These are phyloP conservation scores for Aschersonia sp. DNA, from an alignment of 2,329 filamentous ascomycete genomes.

Conservation along the genomic window DNA sequence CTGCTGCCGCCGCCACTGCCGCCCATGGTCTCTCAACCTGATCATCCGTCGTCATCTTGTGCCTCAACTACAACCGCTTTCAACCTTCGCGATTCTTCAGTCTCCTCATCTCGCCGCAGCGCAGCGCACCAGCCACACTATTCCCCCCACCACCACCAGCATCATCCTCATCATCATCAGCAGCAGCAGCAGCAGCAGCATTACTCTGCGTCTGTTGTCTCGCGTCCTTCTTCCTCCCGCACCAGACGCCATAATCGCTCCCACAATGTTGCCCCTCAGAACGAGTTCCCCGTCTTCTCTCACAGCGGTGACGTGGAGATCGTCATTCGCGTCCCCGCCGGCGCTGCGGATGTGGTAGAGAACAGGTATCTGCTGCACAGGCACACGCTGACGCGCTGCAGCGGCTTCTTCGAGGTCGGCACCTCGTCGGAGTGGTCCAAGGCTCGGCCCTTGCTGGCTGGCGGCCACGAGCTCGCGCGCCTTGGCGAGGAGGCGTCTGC, in stretches of 20 bases:
- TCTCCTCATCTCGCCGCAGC: too few relatives aligned
- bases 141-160: background rate
- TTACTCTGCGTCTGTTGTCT: slow-evolving; percentile 35
- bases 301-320: slow-evolving; percentile 91
- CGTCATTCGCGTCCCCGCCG: slow-evolving; percentile 46
- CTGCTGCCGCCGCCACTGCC: slow-evolving; percentile 2
- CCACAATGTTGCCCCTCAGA: slow-evolving; percentile 63
- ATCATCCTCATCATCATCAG: slow-evolving; percentile 1
- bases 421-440: slow-evolving; percentile 62
- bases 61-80: background rate
- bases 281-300: slow-evolving; percentile 85
- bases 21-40: slow-evolving; percentile 50
- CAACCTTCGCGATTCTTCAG: background rate
- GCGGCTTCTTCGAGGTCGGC: slow-evolving; percentile 83
- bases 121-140: too few relatives aligned
- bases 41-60: slow-evolving; percentile 17
- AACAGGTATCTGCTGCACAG: slow-evolving; percentile 78
- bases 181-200: slow-evolving; percentile 1
- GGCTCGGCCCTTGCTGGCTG: slow-evolving; percentile 12
- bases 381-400: slow-evolving; percentile 77
- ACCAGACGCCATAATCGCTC: slow-evolving; percentile 66
- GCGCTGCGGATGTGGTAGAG: slow-evolving; percentile 38
- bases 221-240: slow-evolving; percentile 44
- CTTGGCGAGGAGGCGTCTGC: background rate
- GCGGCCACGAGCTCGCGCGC: slow-evolving; percentile 19